A percentile compares a stretch with the other conserved stretches of the same genome.
Conservation (phyloP, 805 yeast species). For the Myxozyma monticola region DNA sequence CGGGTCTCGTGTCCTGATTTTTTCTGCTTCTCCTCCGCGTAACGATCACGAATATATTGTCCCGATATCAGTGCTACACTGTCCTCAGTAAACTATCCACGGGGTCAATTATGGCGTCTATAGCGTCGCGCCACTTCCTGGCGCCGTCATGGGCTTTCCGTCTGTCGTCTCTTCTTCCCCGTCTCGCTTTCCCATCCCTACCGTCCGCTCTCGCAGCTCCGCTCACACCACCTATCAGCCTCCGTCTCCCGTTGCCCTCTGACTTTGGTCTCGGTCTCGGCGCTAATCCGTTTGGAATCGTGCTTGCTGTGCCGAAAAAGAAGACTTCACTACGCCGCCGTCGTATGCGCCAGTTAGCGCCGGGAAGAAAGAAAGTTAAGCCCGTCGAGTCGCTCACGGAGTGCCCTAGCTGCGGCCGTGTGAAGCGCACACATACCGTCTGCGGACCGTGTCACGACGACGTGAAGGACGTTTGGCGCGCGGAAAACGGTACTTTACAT, state of each 20-base stretch:
- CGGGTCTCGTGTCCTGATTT: too few relatives aligned
- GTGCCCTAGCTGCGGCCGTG: slow-evolving; percentile 95
- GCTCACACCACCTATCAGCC: slow-evolving; percentile 12
- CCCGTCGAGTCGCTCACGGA: slow-evolving; percentile 74
- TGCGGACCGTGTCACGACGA: slow-evolving; percentile 92
- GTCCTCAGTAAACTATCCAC: too few relatives aligned
- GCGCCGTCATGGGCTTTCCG: slow-evolving; percentile 8
- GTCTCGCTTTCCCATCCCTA: slow-evolving; percentile 4
- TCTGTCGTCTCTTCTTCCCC: slow-evolving; percentile 12
- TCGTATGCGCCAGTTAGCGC: slow-evolving; percentile 78
- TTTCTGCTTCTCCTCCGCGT: too few relatives aligned
- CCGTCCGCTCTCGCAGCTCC: slow-evolving; percentile 7
- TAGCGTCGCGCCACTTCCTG: slow-evolving; percentile 4
- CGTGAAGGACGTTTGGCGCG: slow-evolving; percentile 72
- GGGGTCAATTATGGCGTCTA: too few relatives aligned
- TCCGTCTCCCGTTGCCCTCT: slow-evolving; percentile 22
- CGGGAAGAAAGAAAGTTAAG: slow-evolving; percentile 78
- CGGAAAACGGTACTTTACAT: slow-evolving; percentile 22
- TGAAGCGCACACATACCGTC: slow-evolving; percentile 82
- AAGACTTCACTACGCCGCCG: slow-evolving; percentile 84
- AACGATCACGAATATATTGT: too few relatives aligned
- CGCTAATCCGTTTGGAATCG: slow-evolving; percentile 55
- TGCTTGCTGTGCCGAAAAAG: slow-evolving; percentile 91
- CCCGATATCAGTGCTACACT: too few relatives aligned
- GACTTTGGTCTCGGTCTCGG: slow-evolving; percentile 38